Evolutionary conservation across 78 protist genomes (phyloP).

Genomic region (Planoprotostelium fungivorum): DNA sequence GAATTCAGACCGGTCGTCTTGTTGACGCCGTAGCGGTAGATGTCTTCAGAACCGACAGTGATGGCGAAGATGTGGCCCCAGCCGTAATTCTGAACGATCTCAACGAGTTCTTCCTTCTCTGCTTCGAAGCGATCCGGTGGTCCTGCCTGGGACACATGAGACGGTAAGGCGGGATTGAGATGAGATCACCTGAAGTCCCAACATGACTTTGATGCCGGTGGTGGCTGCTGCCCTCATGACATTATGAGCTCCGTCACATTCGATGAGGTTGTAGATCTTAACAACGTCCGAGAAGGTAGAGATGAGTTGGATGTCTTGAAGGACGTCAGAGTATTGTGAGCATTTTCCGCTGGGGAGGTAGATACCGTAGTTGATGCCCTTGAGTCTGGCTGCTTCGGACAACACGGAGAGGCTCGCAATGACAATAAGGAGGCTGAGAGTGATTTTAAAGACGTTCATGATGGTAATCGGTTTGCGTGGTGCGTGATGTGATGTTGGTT

Average conservation of each 20-base stretch:
- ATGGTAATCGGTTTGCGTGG: no score
- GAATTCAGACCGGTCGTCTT: not conserved
- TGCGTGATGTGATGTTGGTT: no score
- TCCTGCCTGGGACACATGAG: not conserved
- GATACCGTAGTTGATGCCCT: not conserved
- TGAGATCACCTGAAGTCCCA: no score
- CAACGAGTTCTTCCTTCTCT: not conserved
- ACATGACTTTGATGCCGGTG: not conserved
- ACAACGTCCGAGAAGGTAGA: not conserved
- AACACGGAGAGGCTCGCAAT: no score
- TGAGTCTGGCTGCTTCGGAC: not conserved
- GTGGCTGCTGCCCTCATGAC: not conserved
- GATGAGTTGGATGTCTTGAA: not conserved
- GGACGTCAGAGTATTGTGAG: not conserved
- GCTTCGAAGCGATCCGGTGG: not conserved
- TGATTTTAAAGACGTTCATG: no score
- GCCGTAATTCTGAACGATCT: not conserved
- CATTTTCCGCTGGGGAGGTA: not conserved
- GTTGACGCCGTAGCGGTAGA: not conserved
- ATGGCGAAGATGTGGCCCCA: not conserved
- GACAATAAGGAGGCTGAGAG: no score
- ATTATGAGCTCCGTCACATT: not conserved
- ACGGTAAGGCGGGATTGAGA: no score
- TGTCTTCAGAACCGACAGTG: not conserved
- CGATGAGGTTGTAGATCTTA: not conserved